phyloP scores from a whole-genome alignment of 1,139 yeast species.

The Yamadazyma conglobata region DNA sequence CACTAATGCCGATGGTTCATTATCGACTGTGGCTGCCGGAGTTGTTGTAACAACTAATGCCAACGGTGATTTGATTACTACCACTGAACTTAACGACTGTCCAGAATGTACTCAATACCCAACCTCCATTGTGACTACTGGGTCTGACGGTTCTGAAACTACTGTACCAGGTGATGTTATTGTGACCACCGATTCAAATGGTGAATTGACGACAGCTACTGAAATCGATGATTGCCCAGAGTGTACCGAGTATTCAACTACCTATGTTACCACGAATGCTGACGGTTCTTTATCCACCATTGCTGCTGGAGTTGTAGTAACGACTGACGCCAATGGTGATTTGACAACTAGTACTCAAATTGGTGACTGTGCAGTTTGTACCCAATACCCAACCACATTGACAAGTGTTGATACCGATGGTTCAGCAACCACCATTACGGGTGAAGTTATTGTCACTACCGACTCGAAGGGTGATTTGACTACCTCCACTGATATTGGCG shows the following conservation, averaged over 20 bases:
- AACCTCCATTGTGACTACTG: slow-evolving; percentile 7
- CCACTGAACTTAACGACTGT: slow-evolving; percentile 9
- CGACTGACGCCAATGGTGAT: slow-evolving; percentile 2
- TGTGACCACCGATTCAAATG: slow-evolving; percentile 10
- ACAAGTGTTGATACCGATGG: slow-evolving; percentile 7
- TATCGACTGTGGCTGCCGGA: slow-evolving; percentile 8
- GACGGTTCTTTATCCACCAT: slow-evolving; percentile 13
- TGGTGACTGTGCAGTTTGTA: slow-evolving; percentile 10
- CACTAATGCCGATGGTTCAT: slow-evolving; percentile 8
- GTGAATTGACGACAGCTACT: slow-evolving; percentile 12
- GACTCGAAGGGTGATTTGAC: slow-evolving; percentile 7
- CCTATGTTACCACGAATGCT: slow-evolving; percentile 10
- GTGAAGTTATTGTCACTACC: slow-evolving; percentile 9
- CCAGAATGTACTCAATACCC: slow-evolving; percentile 10
- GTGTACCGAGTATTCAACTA: slow-evolving; percentile 3
- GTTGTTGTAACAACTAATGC: slow-evolving; percentile 13
- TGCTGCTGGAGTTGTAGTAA: slow-evolving; percentile 10
- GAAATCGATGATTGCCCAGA: slow-evolving; percentile 7
- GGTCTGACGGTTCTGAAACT: slow-evolving; percentile 10
- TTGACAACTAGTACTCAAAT: slow-evolving; percentile 2
- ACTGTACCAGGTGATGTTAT: slow-evolving; percentile 10
- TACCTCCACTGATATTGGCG: slow-evolving; percentile 8
- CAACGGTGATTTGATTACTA: slow-evolving; percentile 9
- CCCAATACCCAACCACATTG: slow-evolving; percentile 12
- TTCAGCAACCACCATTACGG: slow-evolving; percentile 4